Evolutionary conservation across 805 yeast genomes (phyloP).

Genomic region (Teunomyces panamensis): DNA sequence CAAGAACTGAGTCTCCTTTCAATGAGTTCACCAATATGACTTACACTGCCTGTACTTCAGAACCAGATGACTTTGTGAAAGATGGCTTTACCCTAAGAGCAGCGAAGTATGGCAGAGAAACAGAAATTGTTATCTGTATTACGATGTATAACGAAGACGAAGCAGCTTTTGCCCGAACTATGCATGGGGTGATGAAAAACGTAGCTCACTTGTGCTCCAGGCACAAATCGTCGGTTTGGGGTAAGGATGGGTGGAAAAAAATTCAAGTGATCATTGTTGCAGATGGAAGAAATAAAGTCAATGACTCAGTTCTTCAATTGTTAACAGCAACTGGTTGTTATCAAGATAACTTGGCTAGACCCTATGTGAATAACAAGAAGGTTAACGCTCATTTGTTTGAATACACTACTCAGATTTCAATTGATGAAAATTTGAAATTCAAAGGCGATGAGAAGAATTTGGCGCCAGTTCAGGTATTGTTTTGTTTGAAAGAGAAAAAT

Average conservation of each 20-base stretch:
- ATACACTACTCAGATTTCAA: slow-evolving; percentile 91
- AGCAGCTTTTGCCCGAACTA: slow-evolving; percentile 81
- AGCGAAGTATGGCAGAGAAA: slow-evolving; percentile 83
- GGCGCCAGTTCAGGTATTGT: slow-evolving; percentile 91
- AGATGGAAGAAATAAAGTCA: slow-evolving; percentile 90
- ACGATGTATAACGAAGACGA: slow-evolving; percentile 99
- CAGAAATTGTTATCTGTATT: slow-evolving; percentile 86
- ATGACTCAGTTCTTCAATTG: slow-evolving; percentile 80
- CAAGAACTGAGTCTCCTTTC: slow-evolving; percentile 69
- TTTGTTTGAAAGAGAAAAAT: slow-evolving; percentile 89
- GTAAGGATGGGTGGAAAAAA: slow-evolving; percentile 95
- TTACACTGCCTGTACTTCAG: slow-evolving; percentile 93
- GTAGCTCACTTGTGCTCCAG: slow-evolving; percentile 84
- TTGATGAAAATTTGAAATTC: slow-evolving; percentile 85
- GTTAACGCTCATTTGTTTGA: slow-evolving; percentile 95
- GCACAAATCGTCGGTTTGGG: slow-evolving; percentile 85
- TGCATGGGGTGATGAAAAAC: slow-evolving; percentile 92
- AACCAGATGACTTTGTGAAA: slow-evolving; percentile 78
- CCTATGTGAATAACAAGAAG: slow-evolving; percentile 84
- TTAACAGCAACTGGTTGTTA: slow-evolving; percentile 94
- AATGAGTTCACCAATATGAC: slow-evolving; percentile 96
- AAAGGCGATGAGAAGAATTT: slow-evolving; percentile 86
- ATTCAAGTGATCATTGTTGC: slow-evolving; percentile 87
- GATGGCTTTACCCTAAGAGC: slow-evolving; percentile 86
- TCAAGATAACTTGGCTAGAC: slow-evolving; percentile 96